Base-by-base conservation (phyloP, 23 red algal species). In the Gracilariopsis chorda region DNA sequence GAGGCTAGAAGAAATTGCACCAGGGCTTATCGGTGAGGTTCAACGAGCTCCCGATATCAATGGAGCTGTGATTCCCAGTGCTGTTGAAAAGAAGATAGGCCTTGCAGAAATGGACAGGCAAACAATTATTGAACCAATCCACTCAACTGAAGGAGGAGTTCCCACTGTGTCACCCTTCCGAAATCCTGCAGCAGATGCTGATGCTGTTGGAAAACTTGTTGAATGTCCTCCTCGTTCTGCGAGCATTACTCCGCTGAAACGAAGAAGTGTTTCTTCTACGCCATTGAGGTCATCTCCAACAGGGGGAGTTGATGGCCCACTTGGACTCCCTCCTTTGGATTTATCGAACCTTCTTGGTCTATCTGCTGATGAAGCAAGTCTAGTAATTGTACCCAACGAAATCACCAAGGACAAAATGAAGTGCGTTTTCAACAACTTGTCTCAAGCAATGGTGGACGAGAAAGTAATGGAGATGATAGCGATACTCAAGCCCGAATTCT, bases 381-480 rank as follows among this genome's bases (percentile, higher is more conserved):
- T 58, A 29, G 63, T 88, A 51, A 34, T 60, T 14, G 80, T 87
- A 25, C 96, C 96, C 25, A 82, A 93, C 19, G 93, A 92, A 49
- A 88, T 55, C 14, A 67, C 69, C 7, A 84, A 98, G 63, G 96
- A 98, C 43, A 95, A 96, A 76, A 83, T 98, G 21, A 91, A 95
- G 62, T 98, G 95, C 77, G 94, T 98, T 57, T 94, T 98, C 43
- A 98, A 98, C 88, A 98, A 98, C 51, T 80, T 98, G 5, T 86
- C 88, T 19, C n/a, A 45, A 29, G 49, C 61, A 7, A 98, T 78
- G 24, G 52, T 98, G 83, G 96, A 92, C 44, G 86, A 61, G 32
- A 98, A 98, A 84, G 96, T 79, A 8, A 40, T 74, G n/a, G 96
- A 98, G 68, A 82, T 95, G 72, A 33, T 87, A 5, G 43, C 34